Evolutionary conservation across 805 yeast species (phyloP).

Genomic region (Spathaspora girioi): DNA sequence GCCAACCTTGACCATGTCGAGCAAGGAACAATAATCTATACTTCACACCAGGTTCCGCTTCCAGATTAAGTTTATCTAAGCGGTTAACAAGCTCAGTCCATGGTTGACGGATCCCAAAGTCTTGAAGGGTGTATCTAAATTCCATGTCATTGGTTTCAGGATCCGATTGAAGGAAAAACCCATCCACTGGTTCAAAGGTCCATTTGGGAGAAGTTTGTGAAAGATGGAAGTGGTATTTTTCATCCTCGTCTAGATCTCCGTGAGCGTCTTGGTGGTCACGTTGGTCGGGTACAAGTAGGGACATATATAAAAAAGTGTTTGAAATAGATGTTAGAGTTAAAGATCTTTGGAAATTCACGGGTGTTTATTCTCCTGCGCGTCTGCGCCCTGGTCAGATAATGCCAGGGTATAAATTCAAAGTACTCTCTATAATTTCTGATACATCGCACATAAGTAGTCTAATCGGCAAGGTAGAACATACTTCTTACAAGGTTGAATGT

Average conservation of each 20-base stretch:
- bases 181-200: conserved; percentile 41
- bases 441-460: too few species aligned
- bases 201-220: conserved; percentile 18
- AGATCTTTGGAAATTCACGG: not conserved
- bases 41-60: conserved; percentile 25
- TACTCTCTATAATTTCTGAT: too few species aligned
- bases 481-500: too few species aligned
- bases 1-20: conserved; percentile 67
- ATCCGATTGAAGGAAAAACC: conserved; percentile 45
- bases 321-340: not conserved
- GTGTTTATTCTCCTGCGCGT: not conserved
- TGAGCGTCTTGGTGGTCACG: conserved; percentile 27
- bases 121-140: conserved; percentile 34
- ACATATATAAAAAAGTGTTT: conserved; percentile 8
- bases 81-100: conserved; percentile 34
- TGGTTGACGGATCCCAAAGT: conserved; percentile 39
- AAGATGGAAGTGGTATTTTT: conserved; percentile 11
- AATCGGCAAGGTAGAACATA: too few species aligned
- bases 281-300: conserved; percentile 20
- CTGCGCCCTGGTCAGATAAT: too few species aligned
- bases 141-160: conserved; percentile 35
- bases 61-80: conserved; percentile 28
- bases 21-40: conserved; percentile 51
- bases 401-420: too few species aligned
- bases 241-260: conserved; percentile 18